Conservation (phyloP, 345 rosid species). For the Boechera stricta region DNA sequence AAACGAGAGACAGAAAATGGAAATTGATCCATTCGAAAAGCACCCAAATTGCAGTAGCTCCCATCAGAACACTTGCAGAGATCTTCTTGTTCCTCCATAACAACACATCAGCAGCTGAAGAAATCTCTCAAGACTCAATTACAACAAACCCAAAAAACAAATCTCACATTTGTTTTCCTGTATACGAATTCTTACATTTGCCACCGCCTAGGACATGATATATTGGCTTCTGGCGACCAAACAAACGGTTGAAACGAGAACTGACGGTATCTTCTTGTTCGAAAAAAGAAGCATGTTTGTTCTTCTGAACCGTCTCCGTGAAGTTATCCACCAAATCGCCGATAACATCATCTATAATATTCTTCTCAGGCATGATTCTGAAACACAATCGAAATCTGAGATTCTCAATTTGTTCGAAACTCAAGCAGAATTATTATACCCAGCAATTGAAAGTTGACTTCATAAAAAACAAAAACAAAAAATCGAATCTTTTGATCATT, state of each 20-base stretch:
- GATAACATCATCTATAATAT: constrained; percentile 58
- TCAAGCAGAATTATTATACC: constrained; percentile 8
- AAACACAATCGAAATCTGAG: constrained; percentile 12
- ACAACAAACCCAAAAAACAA: constrained; percentile 11
- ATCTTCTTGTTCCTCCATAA: constrained; percentile 98
- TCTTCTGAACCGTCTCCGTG: constrained; percentile 63
- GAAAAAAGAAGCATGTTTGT: constrained; percentile 65
- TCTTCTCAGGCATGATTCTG: constrained; percentile 83
- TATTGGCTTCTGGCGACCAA: constrained; percentile 82
- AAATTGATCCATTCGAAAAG: constrained; percentile 93
- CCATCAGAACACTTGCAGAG: constrained; percentile 67
- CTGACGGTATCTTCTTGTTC: constrained; percentile 64
- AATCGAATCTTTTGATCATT: constrained; percentile 24
- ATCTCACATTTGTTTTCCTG: background rate
- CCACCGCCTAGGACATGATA: constrained; percentile 91
- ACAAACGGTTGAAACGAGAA: constrained; percentile 68
- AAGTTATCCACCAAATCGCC: constrained; percentile 68
- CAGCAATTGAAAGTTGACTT: constrained; percentile 9
- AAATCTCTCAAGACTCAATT: constrained; percentile 28
- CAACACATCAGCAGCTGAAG: constrained; percentile 95
- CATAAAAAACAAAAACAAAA: background rate
- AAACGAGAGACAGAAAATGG: constrained; percentile 75
- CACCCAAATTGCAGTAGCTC: constrained; percentile 85
- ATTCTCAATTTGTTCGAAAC: background rate
- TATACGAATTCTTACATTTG: constrained; percentile 52